These are phyloP conservation scores for Dimargaris verticillata DNA, from an alignment of 192 early-diverging fungal species.

Conservation along the genomic window DNA sequence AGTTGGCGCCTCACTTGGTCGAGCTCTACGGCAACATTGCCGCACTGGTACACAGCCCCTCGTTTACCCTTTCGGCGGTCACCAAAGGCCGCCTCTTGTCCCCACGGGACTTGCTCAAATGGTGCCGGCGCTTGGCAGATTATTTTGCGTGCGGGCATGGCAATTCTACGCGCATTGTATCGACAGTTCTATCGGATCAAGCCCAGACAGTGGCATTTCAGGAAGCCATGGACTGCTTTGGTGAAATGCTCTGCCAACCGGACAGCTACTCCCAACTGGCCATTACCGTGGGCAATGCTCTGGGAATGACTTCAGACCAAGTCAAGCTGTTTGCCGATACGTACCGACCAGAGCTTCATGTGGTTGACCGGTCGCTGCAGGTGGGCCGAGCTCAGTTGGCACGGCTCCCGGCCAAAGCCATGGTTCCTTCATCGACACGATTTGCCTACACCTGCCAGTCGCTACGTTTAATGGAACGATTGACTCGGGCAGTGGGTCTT, in stretches of 20 bases:
- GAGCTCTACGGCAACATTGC: constrained; percentile 31
- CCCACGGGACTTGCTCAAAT: constrained; percentile 79
- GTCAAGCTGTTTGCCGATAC: constrained; percentile 53
- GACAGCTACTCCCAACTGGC: constrained; percentile 42
- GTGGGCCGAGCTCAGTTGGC: neutral
- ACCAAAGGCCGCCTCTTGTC: constrained; percentile 43
- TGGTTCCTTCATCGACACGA: constrained; percentile 17
- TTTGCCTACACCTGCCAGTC: constrained; percentile 85
- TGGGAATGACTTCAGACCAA: constrained; percentile 48
- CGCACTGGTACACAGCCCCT: constrained; percentile 27
- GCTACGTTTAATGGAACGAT: constrained; percentile 62
- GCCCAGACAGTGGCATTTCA: constrained; percentile 37
- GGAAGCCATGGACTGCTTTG: constrained; percentile 80
- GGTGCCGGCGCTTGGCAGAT: constrained; percentile 58
- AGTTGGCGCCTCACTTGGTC: constrained; percentile 35
- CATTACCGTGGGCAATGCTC: constrained; percentile 41
- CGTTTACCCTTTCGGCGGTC: constrained; percentile 20
- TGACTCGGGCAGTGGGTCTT: constrained; percentile 65
- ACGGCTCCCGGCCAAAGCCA: neutral
- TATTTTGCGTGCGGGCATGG: constrained; percentile 21
- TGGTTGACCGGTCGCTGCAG: constrained; percentile 17
- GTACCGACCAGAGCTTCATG: constrained; percentile 41
- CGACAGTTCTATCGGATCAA: constrained; percentile 17
- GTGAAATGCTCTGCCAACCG: constrained; percentile 58
- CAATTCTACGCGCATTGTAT: constrained; percentile 14